Conservation (phyloP, 1,284 basidiomycete species). For the Ustilago trichophora region DNA sequence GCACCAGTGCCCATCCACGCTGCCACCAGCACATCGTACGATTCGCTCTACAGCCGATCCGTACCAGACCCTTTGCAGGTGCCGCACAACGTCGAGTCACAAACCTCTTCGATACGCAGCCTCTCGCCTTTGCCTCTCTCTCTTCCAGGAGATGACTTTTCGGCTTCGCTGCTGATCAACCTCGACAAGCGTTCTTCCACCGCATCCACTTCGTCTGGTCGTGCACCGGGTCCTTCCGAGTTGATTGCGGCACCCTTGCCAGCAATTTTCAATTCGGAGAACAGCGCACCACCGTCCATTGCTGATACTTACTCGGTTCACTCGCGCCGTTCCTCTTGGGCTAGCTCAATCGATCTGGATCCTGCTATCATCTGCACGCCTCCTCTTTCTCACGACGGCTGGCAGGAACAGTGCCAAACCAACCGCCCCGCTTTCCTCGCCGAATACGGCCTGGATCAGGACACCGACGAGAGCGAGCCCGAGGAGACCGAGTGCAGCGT, state of each 20-base stretch:
- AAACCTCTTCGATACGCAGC: constrained; percentile 14
- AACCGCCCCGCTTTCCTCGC: constrained; percentile 34
- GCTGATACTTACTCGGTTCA: constrained; percentile 32
- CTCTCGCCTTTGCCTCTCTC: constrained; percentile 23
- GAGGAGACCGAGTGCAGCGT: constrained; percentile 29
- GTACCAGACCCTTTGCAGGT: constrained; percentile 14
- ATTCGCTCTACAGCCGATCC: constrained; percentile 7
- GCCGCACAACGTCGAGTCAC: constrained; percentile 16
- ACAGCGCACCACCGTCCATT: constrained; percentile 20
- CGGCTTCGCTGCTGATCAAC: constrained; percentile 25
- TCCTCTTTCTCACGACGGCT: constrained; percentile 18
- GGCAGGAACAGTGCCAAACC: constrained; percentile 6
- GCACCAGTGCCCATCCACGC: not conserved
- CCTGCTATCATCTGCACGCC: constrained; percentile 42
- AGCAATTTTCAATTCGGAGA: constrained; percentile 2
- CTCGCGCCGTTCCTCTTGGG: constrained; percentile 36
- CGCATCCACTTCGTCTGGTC: constrained; percentile 24
- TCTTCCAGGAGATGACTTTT: constrained; percentile 16
- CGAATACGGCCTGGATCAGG: constrained; percentile 32
- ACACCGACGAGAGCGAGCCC: constrained; percentile 39
- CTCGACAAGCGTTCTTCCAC: constrained; percentile 29
- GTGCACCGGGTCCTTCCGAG: too few relatives aligned
- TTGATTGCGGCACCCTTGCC: constrained; percentile 14
- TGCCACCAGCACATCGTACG: not conserved
- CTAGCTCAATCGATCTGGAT: constrained; percentile 38